phyloP scores from a whole-genome alignment of 2,329 filamentous ascomycete species.

The Trichoderma harzianum region DNA sequence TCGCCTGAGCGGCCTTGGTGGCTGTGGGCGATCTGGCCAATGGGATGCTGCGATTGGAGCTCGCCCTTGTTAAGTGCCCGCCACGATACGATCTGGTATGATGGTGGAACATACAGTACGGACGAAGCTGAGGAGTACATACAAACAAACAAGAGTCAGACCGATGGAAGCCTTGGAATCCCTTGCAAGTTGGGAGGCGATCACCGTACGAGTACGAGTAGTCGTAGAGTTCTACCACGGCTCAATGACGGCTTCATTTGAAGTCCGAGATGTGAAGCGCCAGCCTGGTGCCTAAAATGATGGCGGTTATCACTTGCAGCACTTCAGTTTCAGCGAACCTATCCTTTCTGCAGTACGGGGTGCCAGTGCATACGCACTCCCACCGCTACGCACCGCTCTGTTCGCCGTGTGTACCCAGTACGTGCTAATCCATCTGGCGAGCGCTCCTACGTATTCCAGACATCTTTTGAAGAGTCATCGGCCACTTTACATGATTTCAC shows the following conservation, averaged over 20 bases:
- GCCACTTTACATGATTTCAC: neutral
- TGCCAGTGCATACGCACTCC: neutral
- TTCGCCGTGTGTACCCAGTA: neutral
- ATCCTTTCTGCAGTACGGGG: neutral
- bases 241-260: neutral
- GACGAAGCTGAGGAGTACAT: neutral
- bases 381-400: neutral
- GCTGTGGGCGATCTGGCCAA: neutral
- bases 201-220: too few relatives aligned
- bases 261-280: neutral
- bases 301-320: neutral
- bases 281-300: neutral
- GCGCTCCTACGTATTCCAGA: neutral
- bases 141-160: neutral
- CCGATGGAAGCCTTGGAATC: neutral
- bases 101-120: neutral
- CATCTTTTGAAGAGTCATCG: neutral
- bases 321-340: neutral
- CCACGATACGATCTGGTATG: constrained; percentile 12
- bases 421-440: neutral
- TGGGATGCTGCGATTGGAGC: neutral
- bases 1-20: constrained; percentile 8
- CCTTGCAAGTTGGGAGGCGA: neutral
- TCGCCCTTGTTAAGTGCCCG: neutral
- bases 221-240: neutral